phyloP scores from a whole-genome alignment of 2,329 filamentous ascomycete species.

The Scedosporium minutisporum region DNA sequence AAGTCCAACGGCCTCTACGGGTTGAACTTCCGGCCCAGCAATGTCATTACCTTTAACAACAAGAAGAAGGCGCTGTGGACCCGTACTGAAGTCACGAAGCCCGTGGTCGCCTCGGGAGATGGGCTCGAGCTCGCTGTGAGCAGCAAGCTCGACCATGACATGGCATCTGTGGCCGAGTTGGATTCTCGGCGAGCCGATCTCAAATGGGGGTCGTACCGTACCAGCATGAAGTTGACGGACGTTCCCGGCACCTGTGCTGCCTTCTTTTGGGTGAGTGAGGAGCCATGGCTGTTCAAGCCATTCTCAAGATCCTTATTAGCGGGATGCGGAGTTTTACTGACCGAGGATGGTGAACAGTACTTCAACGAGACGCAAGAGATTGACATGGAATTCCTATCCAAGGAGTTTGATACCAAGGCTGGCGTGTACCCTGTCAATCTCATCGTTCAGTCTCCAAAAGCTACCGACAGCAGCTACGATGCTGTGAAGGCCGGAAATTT shows the following conservation, averaged over 20 bases:
- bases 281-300: too few species aligned
- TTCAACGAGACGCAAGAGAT: constrained; percentile 73
- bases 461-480: constrained; percentile 50
- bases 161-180: constrained; percentile 55
- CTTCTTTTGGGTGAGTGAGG: constrained; percentile 61
- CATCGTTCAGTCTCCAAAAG: constrained; percentile 60
- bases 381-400: constrained; percentile 69
- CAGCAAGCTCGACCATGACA: constrained; percentile 31
- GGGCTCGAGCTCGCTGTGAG: constrained; percentile 51
- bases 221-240: constrained; percentile 53
- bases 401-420: constrained; percentile 44
- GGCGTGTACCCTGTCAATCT: constrained; percentile 56
- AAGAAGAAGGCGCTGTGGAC: constrained; percentile 18
- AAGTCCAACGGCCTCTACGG: constrained; percentile 54
- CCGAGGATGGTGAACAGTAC: constrained; percentile 40
- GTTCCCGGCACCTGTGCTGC: constrained; percentile 62
- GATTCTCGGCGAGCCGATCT: constrained; percentile 52
- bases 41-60: constrained; percentile 46
- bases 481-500: constrained; percentile 51
- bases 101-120: constrained; percentile 27
- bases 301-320: background rate
- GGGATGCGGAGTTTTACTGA: background rate
- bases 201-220: constrained; percentile 60
- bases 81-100: constrained; percentile 31
- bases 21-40: constrained; percentile 48